Evolutionary conservation across 1,284 basidiomycete species (phyloP), one percentile per base, ranked within the genome.

Genomic region (Blastosporella zonata): DNA sequence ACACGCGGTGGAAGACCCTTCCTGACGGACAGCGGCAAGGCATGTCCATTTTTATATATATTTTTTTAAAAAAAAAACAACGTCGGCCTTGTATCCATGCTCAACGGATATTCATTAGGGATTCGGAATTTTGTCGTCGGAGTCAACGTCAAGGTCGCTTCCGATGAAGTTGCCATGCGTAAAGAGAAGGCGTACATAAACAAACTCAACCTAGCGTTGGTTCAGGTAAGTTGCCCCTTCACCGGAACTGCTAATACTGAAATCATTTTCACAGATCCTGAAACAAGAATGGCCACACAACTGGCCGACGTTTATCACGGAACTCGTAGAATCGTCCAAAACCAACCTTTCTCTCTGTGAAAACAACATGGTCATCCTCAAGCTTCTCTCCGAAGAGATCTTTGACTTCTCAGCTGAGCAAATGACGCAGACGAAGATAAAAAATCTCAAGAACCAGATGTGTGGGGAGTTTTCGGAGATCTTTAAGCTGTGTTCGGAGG

Each of bases 261-360:
- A 60, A 45, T 43, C 31, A 23, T 37, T 37, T 41, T 21, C 45
- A n/a, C 64, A 98, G 92, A 97, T 99, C 55, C 77, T 99, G 59
- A 99, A 99, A 72, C 97, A 99, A 75, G 97, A 98, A 66, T 99
- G 97, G 97, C 97, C 96, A 17, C 93, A 98, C 67, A 95, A 97
- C 63, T 99, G 97, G 97, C 95, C 96, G 21, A 90, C 83, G 10
- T 99, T 99, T 75, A 98, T 99, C 63, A 87, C 93, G 6, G 97
- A 99, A 66, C 92, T 99, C 49, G 94, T 99, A 52, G 88, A 95
- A 55, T 97, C 96, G 6, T 98, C 95, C 47, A 95, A 96, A 69
- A 93, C 93, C 35, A 98, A 95, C 64, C 81, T 99, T 31, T 89
- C 93, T 1, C 82, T 99, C 23, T 99, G 97, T 78, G 97, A 99